phyloP scores from a whole-genome alignment of 139 green algal species.

The Dunaliella primolecta region DNA sequence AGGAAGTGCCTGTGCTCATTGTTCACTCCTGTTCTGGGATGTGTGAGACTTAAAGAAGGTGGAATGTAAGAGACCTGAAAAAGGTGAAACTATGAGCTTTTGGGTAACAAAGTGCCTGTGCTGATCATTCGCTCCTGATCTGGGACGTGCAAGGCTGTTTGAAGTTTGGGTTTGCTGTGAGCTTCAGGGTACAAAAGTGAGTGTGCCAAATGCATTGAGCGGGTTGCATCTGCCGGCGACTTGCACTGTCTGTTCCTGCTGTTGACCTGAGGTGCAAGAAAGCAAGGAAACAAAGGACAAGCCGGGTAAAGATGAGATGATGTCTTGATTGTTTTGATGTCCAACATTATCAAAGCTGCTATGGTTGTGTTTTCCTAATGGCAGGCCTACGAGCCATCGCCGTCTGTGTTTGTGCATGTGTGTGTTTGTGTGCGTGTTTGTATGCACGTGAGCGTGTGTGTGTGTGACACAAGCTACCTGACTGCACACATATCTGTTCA shows the following conservation, averaged over 20 bases:
- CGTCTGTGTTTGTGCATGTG: too few relatives aligned
- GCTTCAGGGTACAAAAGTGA: background rate
- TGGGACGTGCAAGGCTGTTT: slow-evolving; percentile 38
- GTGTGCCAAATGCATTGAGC: background rate
- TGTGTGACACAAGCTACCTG: too few relatives aligned
- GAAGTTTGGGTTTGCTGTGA: slow-evolving; percentile 4
- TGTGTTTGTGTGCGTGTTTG: too few relatives aligned
- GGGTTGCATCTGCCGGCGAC: background rate
- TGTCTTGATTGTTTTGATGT: too few relatives aligned
- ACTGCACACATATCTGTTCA: too few relatives aligned
- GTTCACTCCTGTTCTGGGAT: slow-evolving; percentile 43
- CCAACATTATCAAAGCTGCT: too few relatives aligned
- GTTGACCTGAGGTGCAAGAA: slow-evolving; percentile 3
- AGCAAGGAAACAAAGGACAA: too few relatives aligned
- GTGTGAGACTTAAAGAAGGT: slow-evolving; percentile 27
- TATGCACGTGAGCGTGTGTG: too few relatives aligned
- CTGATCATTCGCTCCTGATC: slow-evolving; percentile 37
- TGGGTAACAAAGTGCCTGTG: slow-evolving; percentile 24
- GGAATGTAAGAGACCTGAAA: too few relatives aligned
- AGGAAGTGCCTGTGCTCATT: slow-evolving; percentile 38
- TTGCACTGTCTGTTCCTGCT: background rate
- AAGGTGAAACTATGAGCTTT: background rate
- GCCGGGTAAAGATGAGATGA: too few relatives aligned
- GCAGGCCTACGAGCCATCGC: too few relatives aligned
- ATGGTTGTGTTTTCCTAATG: too few relatives aligned